Evolutionary conservation across 1,284 basidiomycete genomes (phyloP), one percentile per base, ranked within the genome.

Genomic region (Taiwanofungus camphoratus): DNA sequence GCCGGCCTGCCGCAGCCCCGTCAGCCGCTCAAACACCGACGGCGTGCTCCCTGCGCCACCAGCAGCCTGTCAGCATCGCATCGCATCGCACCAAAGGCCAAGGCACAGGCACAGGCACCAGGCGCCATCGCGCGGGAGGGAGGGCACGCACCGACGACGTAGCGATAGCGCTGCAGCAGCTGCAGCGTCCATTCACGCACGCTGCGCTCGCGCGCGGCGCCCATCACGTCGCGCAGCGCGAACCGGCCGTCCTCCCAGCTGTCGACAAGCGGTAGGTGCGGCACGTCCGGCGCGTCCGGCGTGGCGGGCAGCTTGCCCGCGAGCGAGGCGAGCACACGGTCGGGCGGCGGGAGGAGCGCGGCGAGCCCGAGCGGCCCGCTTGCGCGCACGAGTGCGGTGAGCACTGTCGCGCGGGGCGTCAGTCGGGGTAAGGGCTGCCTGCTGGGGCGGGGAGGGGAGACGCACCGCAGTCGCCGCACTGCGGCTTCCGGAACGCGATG

Each of bases 381-480:
- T 0, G 64, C 61, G 13, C 63, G 62, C 3, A 74, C 63, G 6
- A 76, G 60, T 0, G 69, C 70, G 41, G 65, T 63, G 36, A 74
- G 66, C 29, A 73, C 71, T 74, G 42, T 7, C 5, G n/a, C 9
- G 16, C 23, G 26, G 3, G 30, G 13, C 20, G 23, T 36, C 22
- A 30, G 13, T 4, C 11, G 19, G 4, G 12, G 8, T 24, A 11
- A 13, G 15, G n/a, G n/a, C n/a, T n/a, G n/a, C 16, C 20, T n/a
- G 22, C 15, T 40, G 24, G 20, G 19, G 29, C 16, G 20, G 22
- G 2, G 36, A 5, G 74, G 59, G 11, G 21, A n/a, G 15, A 67
- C 71, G 49, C 44, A 76, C 73, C 48, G 55, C 73, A 75, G 50
- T 75, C 74, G 13, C 73, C 74, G 46, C 74, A 76, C 13, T 63